phyloP scores from a whole-genome alignment of 2,329 filamentous ascomycete genomes.

The Colletotrichum lindemuthianum region DNA sequence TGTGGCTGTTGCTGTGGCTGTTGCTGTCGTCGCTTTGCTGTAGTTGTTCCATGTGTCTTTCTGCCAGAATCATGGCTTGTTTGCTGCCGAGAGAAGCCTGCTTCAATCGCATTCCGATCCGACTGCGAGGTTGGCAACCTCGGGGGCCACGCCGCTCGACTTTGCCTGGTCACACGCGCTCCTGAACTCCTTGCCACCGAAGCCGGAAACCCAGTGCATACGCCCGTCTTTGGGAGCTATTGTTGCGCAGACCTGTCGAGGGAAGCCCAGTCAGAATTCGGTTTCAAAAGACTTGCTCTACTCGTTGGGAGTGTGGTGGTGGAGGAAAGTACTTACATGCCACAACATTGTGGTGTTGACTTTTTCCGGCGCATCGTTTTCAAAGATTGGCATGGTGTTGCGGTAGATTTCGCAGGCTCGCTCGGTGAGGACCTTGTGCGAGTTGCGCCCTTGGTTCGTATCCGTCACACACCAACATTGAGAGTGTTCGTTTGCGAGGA shows the following conservation, averaged over 20 bases:
- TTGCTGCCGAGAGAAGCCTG: too few relatives aligned
- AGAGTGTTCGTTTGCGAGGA: slow-evolving; percentile 8
- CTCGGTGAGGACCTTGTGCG: background rate
- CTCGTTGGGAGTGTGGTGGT: too few relatives aligned
- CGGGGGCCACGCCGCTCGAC: background rate
- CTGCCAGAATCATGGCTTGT: too few relatives aligned
- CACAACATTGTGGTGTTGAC: slow-evolving; percentile 6
- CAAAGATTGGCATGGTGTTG: background rate
- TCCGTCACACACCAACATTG: slow-evolving; percentile 7
- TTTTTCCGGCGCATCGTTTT: background rate
- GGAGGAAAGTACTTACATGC: slow-evolving; percentile 12
- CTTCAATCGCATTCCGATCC: background rate
- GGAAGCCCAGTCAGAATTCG: background rate
- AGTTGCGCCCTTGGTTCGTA: too few relatives aligned
- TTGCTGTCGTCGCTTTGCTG: too few relatives aligned
- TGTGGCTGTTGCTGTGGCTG: too few relatives aligned
- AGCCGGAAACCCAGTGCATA: background rate
- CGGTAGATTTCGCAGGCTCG: slow-evolving; percentile 21
- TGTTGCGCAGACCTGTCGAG: slow-evolving; percentile 8
- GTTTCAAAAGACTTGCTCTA: too few relatives aligned
- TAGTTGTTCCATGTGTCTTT: too few relatives aligned
- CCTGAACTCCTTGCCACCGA: slow-evolving; percentile 20
- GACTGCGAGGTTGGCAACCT: background rate
- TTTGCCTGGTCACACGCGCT: slow-evolving; percentile 1
- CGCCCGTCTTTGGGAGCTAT: background rate